Base-by-base conservation (phyloP, 1,284 basidiomycete genomes). In the Ustilago trichophora region DNA sequence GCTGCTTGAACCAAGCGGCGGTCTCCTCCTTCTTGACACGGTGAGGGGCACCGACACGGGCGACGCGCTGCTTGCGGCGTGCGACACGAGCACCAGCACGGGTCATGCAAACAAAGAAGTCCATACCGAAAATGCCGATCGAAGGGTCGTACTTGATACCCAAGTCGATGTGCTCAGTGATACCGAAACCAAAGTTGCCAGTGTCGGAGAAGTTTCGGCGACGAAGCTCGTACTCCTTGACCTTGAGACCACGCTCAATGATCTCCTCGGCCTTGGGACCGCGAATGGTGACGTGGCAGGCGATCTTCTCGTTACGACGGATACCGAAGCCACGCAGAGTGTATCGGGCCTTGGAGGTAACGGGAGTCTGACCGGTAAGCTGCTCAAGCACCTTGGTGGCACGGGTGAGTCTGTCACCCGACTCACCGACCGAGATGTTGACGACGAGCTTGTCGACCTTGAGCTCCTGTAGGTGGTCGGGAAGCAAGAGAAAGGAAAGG, bases 221-320 rank as follows among this genome's bases (percentile, higher is more conserved):
- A 72, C 83, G 84, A 83, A 98, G 86, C 86, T 99, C 95, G 88
- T 98, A 98, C 86, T 98, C 95, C 89, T 98, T 98, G 82, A 98
- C 95, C 86, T 98, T 98, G 83, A 98, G 87, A 49, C 93, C 95
- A 82, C 96, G 93, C 87, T 98, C 96, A 80, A 98, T 87, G 84
- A 82, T 98, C 85, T 98, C 95, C 88, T 98, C 95, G 48, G 95
- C 95, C 86, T 98, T 98, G 80, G 95, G 95, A 45, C 95, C 95
- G 76, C 95, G 93, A 85, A 98, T 96, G 83, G 95, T 98, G 82
- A 98, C 95, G 86, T 98, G 95, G 79, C 91, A 91, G 54, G 96
- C 96, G 82, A 98, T 98, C 89, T 98, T 98, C 86, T 99, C 96
- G 88, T 99, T 98, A 87, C 95, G 91, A 84, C 96, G 92, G 87